Evolutionary conservation across 2,329 filamentous ascomycete genomes (phyloP).

Genomic region (Kalaharituber pfeilii): DNA sequence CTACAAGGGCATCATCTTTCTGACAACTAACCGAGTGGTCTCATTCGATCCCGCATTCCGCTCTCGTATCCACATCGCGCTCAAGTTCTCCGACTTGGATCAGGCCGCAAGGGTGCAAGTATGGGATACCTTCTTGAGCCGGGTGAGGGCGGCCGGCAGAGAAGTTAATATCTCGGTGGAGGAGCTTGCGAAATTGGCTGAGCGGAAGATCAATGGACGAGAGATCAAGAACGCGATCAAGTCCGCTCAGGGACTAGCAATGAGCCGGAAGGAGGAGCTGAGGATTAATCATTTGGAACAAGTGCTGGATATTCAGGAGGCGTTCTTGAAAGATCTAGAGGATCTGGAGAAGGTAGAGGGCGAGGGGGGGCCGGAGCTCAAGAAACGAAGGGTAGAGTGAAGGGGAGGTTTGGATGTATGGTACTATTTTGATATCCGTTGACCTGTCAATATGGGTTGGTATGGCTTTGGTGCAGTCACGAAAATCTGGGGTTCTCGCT

Average conservation of each 20-base stretch:
- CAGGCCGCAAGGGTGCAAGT: slow-evolving; percentile 21
- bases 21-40: slow-evolving; percentile 75
- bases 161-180: slow-evolving; percentile 23
- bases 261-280: slow-evolving; percentile 53
- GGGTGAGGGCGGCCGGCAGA: slow-evolving; percentile 19
- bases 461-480: too few relatives aligned
- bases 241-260: slow-evolving; percentile 64
- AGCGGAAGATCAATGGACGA: slow-evolving; percentile 50
- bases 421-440: too few relatives aligned
- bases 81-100: slow-evolving; percentile 24
- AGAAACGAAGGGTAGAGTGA: too few relatives aligned
- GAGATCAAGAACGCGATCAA: slow-evolving; percentile 80
- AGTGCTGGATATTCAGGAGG: slow-evolving; percentile 68
- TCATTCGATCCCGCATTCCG: slow-evolving; percentile 30
- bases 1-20: slow-evolving; percentile 76
- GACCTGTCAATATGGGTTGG: too few relatives aligned
- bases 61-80: slow-evolving; percentile 26
- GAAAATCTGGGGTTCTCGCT: too few relatives aligned
- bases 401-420: too few relatives aligned
- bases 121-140: slow-evolving; percentile 22
- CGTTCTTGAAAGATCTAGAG: slow-evolving; percentile 67
- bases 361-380: too few relatives aligned
- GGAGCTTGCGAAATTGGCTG: slow-evolving; percentile 46
- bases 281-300: slow-evolving; percentile 64
- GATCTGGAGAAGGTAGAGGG: slow-evolving; percentile 26